Evolutionary conservation across 2,329 filamentous ascomycete species (phyloP).

Genomic region (Neonectria faginata): DNA sequence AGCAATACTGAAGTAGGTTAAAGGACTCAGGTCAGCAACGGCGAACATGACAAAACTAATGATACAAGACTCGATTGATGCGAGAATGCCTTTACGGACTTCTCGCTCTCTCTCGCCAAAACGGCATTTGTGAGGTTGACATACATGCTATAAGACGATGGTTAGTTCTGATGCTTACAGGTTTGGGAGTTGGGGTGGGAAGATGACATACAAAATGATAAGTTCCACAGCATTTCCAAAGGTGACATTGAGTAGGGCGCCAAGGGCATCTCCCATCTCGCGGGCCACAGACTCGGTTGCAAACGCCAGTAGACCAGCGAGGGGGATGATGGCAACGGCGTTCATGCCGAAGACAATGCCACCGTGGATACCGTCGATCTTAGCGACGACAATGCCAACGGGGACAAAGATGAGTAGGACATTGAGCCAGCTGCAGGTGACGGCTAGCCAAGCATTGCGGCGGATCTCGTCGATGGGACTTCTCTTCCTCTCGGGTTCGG

Average conservation of each 20-base stretch:
- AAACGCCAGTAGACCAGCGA: constrained; percentile 77
- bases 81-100: constrained; percentile 27
- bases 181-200: background rate
- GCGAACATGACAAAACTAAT: constrained; percentile 2
- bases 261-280: constrained; percentile 78
- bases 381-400: constrained; percentile 75
- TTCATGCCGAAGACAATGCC: constrained; percentile 79
- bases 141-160: constrained; percentile 61
- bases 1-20: constrained; percentile 70
- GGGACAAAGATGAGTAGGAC: constrained; percentile 82
- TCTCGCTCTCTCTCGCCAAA: constrained; percentile 29
- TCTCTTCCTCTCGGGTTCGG: constrained; percentile 41
- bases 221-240: constrained; percentile 85
- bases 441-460: constrained; percentile 63
- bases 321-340: constrained; percentile 78
- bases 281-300: constrained; percentile 81
- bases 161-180: constrained; percentile 25
- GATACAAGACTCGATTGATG: constrained; percentile 36
- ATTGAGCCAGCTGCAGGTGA: constrained; percentile 83
- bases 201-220: constrained; percentile 73
- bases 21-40: constrained; percentile 31
- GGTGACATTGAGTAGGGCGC: constrained; percentile 79
- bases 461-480: constrained; percentile 63
- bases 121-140: constrained; percentile 46
- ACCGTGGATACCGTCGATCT: constrained; percentile 63